These are phyloP conservation scores for Nephelium lappaceum DNA, from an alignment of 345 rosid species.

Conservation along the genomic window DNA sequence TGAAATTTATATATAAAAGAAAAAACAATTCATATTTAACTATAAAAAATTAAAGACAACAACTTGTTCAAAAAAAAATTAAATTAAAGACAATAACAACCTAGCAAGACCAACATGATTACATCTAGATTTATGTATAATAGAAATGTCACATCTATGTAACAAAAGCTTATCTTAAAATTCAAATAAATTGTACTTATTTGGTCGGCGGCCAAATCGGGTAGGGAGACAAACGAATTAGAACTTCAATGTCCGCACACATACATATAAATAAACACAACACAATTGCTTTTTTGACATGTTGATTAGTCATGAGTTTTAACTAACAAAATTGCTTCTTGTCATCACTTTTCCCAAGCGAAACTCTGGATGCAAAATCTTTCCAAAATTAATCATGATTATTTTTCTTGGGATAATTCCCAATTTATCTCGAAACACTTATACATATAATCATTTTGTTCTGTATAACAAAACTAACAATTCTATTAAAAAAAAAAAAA, in stretches of 20 bases:
- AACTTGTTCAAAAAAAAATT: too few relatives aligned
- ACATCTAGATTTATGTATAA: too few relatives aligned
- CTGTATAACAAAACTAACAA: too few relatives aligned
- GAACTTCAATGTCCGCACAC: neutral
- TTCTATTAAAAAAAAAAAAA: too few relatives aligned
- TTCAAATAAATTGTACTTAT: neutral
- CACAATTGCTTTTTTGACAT: neutral
- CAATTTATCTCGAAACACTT: neutral
- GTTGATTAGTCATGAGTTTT: neutral
- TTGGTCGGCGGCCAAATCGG: neutral
- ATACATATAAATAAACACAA: too few relatives aligned
- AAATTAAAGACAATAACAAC: too few relatives aligned
- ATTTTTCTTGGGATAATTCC: neutral
- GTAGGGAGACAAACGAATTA: neutral
- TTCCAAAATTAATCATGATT: too few relatives aligned
- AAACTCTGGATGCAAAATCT: neutral
- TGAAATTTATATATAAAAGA: too few relatives aligned
- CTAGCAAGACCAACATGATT: too few relatives aligned
- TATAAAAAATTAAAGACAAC: too few relatives aligned
- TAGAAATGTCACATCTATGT: neutral
- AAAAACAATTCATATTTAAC: too few relatives aligned
- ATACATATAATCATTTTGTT: too few relatives aligned
- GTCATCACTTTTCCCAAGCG: neutral
- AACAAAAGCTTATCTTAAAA: neutral
- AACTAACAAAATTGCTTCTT: neutral